These are phyloP conservation scores for Alternaria brassicicola DNA, from an alignment of 2,329 filamentous ascomycete species.

Conservation along the genomic window DNA sequence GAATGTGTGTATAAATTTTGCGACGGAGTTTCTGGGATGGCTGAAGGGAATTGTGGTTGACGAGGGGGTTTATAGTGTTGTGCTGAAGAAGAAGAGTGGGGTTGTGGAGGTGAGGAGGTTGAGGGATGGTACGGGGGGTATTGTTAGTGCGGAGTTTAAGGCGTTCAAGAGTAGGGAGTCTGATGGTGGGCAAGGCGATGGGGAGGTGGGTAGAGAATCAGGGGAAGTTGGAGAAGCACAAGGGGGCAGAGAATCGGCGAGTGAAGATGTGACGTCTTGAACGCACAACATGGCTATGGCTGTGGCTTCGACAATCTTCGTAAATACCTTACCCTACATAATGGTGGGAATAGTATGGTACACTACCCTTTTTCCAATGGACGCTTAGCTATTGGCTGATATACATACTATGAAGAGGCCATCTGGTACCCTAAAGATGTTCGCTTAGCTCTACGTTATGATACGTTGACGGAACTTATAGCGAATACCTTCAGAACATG, in stretches of 20 bases:
- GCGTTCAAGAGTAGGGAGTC: slow-evolving; percentile 61
- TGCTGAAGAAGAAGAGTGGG: slow-evolving; percentile 65
- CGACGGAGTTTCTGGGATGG: slow-evolving; percentile 78
- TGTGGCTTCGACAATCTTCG: not conserved
- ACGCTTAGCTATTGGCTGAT: not conserved
- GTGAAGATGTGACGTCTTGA: not conserved
- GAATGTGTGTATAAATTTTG: slow-evolving; percentile 92
- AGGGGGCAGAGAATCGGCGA: no score
- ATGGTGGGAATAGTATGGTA: no score
- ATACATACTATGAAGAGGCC: not conserved
- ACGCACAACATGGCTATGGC: no score
- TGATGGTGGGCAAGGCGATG: not conserved
- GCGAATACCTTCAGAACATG: not conserved
- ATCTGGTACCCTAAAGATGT: not conserved
- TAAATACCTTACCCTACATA: not conserved
- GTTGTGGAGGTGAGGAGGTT: slow-evolving; percentile 76
- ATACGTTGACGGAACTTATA: not conserved
- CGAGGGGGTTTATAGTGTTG: slow-evolving; percentile 83
- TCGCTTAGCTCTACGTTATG: not conserved
- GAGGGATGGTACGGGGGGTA: slow-evolving; percentile 76
- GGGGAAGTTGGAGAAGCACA: not conserved
- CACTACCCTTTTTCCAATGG: no score
- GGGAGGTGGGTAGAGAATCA: no score
- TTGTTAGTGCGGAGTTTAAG: slow-evolving; percentile 78
- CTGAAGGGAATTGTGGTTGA: slow-evolving; percentile 64